Evolutionary conservation across 306 rosid genomes (phyloP).

Genomic region (Styphnolobium japonicum): DNA sequence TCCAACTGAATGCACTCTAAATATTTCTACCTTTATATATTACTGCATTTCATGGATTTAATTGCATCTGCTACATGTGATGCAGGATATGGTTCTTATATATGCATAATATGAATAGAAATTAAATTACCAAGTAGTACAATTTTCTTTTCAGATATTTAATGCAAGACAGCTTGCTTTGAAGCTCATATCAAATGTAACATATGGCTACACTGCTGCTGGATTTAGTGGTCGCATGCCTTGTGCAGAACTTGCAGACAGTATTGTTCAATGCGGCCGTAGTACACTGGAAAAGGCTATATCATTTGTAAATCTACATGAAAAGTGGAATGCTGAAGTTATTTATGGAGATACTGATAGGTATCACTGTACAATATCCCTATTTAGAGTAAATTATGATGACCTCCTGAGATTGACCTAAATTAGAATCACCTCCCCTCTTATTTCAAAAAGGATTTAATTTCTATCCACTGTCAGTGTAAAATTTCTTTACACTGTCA

Average conservation of each 20-base stretch:
- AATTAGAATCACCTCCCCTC: not conserved
- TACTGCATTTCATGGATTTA: slow-evolving; percentile 12
- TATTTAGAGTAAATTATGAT: not conserved
- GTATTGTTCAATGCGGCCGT: slow-evolving; percentile 95
- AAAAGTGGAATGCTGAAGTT: slow-evolving; percentile 87
- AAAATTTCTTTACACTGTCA: no score
- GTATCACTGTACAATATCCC: slow-evolving; percentile 34
- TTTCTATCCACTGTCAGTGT: no score
- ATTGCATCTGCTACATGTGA: not conserved
- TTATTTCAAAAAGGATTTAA: not conserved
- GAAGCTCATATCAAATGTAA: slow-evolving; percentile 93
- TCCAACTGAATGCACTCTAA: slow-evolving; percentile 9
- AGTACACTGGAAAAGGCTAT: slow-evolving; percentile 85
- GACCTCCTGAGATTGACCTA: not conserved
- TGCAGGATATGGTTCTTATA: slow-evolving; percentile 20
- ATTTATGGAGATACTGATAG: slow-evolving; percentile 98
- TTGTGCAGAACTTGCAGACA: slow-evolving; percentile 97
- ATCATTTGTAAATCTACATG: slow-evolving; percentile 75
- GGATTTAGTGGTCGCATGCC: slow-evolving; percentile 99
- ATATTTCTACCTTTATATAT: not conserved
- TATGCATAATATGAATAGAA: slow-evolving; percentile 4
- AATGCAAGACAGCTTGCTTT: slow-evolving; percentile 92
- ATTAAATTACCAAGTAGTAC: slow-evolving; percentile 21
- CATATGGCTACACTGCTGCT: slow-evolving; percentile 96
- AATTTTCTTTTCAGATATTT: slow-evolving; percentile 61